Evolutionary conservation across 2,329 filamentous ascomycete genomes (phyloP), one percentile per base, ranked within the genome.

Genomic region (Hymenoscyphus fraxineus): DNA sequence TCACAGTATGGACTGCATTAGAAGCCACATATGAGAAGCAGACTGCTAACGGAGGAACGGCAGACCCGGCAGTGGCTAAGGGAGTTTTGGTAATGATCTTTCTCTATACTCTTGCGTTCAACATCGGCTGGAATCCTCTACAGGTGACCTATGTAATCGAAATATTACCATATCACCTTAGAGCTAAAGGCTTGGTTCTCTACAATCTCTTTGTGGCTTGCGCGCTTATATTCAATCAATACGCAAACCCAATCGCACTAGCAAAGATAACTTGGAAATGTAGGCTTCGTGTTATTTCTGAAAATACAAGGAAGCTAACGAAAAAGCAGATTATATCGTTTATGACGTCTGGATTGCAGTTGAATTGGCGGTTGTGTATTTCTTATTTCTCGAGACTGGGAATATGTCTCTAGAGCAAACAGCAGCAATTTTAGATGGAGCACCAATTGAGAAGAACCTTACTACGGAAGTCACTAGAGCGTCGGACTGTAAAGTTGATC

Each of bases 71-170:
- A 3, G 47, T 69, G 12, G 67, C 62, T 1, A 67, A 59, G 51
- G 67, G 64, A 27, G 69, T 71, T 6, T 58, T 71, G 6, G 66
- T 68, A 13, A 69, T 71, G 65, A 80, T 83, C 69, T 83, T 78
- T 76, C 72, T 82, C 61, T 81, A 79, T 76, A 74, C 74, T 56
- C 75, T 80, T 62, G 79, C 81, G 67, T 76, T 71, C 60, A 73
- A 74, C 54, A 70, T 78, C 19, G 69, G 65, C 22, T 72, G 70
- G 70, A 59, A 38, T 54, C 64, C 66, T 35, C 61, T 71, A 12
- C 64, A 67, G 41, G 68, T 71, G 1, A 66, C 67, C 6, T 72
- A 72, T 56, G 65, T 65, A n/a, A 63, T 71, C 16, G 71, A 71
- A 40, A 72, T 72, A 40, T 64, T 72, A n/a, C 69, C 69, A n/a